Base-by-base conservation (phyloP, 768 basidiomycete genomes). In the Trametes gibbosa region DNA sequence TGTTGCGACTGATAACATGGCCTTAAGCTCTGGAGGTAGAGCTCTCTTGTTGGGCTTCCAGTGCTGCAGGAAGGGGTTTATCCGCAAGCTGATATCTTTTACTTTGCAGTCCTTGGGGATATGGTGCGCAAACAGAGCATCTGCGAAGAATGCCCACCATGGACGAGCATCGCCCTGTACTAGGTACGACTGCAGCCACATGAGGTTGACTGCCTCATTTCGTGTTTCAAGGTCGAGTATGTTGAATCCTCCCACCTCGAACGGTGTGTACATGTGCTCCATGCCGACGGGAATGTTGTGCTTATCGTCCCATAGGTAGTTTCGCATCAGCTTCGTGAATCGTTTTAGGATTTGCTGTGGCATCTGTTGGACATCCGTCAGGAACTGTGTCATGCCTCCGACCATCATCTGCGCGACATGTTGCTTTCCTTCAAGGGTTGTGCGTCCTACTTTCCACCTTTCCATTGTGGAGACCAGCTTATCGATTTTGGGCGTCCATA, bases 151-250 rank as follows among this genome's bases (percentile, higher is more conserved):
- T 13, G 62, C 62, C 62, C 62, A 63, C 40, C 17, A 53, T 39
- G 37, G 21, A 1, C 10, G n/a, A n/a, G n/a, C n/a, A n/a, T n/a
- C n/a, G n/a, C n/a, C n/a, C n/a, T n/a, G n/a, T n/a, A n/a, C n/a
- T n/a, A 58, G 48, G 47, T 58, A 63, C 9, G 35, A 5, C 6
- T 32, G 29, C 1, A 67, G 29, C 64, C 65, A 66, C 1, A 57
- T 68, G 0, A 59, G 9, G 1, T 53, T 39, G 0, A 65, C 63
- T 1, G 63, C 66, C 37, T 65, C 53, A 21, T 66, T 55, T 50
- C 59, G 25, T 43, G 37, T 8, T 2, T 17, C 25, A 23, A 19
- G 17, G n/a, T 50, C 49, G 2, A 50, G 29, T 17, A 50, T 12
- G 2, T 6, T 17, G 2, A 34, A 19, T 2, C 49, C 49, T 3